Conservation (phyloP, 2,329 filamentous ascomycete genomes). For the Fusarium fracticaudum region DNA sequence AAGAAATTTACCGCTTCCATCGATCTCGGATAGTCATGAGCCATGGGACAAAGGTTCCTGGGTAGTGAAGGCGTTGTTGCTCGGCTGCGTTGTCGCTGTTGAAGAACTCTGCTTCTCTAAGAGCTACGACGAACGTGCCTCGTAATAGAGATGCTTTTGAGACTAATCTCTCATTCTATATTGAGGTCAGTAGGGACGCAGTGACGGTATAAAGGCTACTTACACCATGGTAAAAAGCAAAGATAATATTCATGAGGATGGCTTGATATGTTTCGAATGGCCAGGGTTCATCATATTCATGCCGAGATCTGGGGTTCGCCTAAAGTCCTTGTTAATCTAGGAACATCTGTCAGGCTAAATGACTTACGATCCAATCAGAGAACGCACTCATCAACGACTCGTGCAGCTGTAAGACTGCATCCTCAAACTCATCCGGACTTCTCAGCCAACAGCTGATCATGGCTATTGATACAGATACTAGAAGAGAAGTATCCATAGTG, state of each 20-base stretch:
- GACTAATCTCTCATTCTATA: slow-evolving; percentile 46
- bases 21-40: slow-evolving; percentile 44
- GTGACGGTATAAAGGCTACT: background rate
- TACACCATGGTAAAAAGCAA: slow-evolving; percentile 51
- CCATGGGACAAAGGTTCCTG: slow-evolving; percentile 52
- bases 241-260: slow-evolving; percentile 51
- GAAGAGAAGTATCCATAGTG: slow-evolving; percentile 43
- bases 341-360: background rate
- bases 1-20: slow-evolving; percentile 47
- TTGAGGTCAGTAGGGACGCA: background rate
- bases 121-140: slow-evolving; percentile 46
- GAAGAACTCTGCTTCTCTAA: slow-evolving; percentile 52
- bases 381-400: slow-evolving; percentile 44
- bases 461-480: slow-evolving; percentile 44
- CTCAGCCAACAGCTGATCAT: slow-evolving; percentile 54
- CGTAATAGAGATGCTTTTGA: slow-evolving; percentile 47
- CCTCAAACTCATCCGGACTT: slow-evolving; percentile 39
- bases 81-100: slow-evolving; percentile 45
- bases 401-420: slow-evolving; percentile 46
- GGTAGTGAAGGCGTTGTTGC: slow-evolving; percentile 49
- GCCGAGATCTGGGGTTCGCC: slow-evolving; percentile 23
- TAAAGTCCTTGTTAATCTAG: slow-evolving; percentile 1
- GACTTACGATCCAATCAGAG: slow-evolving; percentile 44
- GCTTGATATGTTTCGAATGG: slow-evolving; percentile 47
- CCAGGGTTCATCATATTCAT: slow-evolving; percentile 39